Conservation (phyloP, 352 stramenopile species). For the Pythium diclinum region DNA sequence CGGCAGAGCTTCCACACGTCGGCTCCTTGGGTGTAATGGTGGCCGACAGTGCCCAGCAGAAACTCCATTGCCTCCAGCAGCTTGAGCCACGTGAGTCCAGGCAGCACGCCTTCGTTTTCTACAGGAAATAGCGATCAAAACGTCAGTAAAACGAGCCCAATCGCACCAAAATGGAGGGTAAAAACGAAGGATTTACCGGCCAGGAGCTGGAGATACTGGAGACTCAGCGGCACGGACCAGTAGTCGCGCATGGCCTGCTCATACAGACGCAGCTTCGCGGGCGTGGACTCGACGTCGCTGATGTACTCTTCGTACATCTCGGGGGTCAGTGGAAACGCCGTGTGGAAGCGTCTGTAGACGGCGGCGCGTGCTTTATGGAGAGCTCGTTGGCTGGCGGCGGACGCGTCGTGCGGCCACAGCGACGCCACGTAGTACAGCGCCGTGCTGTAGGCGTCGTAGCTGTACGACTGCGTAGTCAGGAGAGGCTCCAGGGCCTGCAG, state of each 20-base stretch:
- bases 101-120: constrained; percentile 14
- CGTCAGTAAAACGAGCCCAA: background rate
- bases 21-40: constrained; percentile 56
- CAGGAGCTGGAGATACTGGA: constrained; percentile 40
- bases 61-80: constrained; percentile 33
- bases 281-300: constrained; percentile 25
- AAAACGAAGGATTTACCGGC: constrained; percentile 23
- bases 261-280: constrained; percentile 34
- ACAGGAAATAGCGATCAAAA: constrained; percentile 5
- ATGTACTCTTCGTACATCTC: constrained; percentile 62
- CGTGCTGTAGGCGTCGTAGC: constrained; percentile 27
- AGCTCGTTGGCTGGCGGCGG: constrained; percentile 14
- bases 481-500: constrained; percentile 16
- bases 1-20: constrained; percentile 59
- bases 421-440: constrained; percentile 24
- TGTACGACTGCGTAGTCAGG: constrained; percentile 4
- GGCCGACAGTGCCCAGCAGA: constrained; percentile 35
- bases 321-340: constrained; percentile 49
- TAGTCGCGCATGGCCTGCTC: constrained; percentile 47
- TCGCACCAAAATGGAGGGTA: background rate
- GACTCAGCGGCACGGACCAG: constrained; percentile 45
- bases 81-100: constrained; percentile 4
- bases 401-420: constrained; percentile 19
- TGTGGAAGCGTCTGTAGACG: constrained; percentile 51
- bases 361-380: constrained; percentile 32